Base-by-base conservation (phyloP, 2,329 filamentous ascomycete genomes). In the Pyrenophora teres region DNA sequence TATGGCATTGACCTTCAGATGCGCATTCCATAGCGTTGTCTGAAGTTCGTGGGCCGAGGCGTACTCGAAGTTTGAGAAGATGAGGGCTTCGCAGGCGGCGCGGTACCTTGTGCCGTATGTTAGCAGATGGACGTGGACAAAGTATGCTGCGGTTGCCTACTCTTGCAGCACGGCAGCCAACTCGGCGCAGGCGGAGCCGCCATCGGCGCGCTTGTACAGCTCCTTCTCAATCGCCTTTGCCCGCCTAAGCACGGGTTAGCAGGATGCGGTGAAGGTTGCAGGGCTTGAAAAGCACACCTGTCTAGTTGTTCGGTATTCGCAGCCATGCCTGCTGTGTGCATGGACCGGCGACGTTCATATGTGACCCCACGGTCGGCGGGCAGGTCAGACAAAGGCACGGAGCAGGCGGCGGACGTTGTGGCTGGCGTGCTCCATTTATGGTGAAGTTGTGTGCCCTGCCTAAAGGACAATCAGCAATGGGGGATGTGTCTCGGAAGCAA, bases 1-100 rank as follows among this genome's bases (percentile, higher is more conserved):
- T 68, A 87, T 85, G 62, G 80, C 81, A 70, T 94, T 95, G 71
- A 96, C 86, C 62, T 84, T 82, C 55, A 83, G 82, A 74, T 97
- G 93, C 46, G 85, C 82, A 54, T 85, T 80, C 93, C 93, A 97
- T 40, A 97, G 82, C 54, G 80, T 81, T 51, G 78, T 74, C 72
- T 96, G 91, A 45, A 88, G 81, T 50, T 85, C 81, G 56, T 85
- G 81, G 57, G 79, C 77, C 54, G 78, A 80, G 43, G 87, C 86
- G 75, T 83, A 85, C 58, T 84, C 78, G 67, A 90, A 85, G 73
- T 96, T 87, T 69, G 82, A 76, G 68, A 91, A 89, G 53, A 93
- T 86, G 50, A 85, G 83, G 59, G 83, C 81, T 69, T 92, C 86
- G 70, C 87, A 92, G 52, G 83, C 81, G 42, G 86, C 77, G 60